A percentile compares a stretch with the other conserved stretches of the same genome.
Conservation (phyloP, 306 rosid species). For the Sechiopsis laciniata region DNA sequence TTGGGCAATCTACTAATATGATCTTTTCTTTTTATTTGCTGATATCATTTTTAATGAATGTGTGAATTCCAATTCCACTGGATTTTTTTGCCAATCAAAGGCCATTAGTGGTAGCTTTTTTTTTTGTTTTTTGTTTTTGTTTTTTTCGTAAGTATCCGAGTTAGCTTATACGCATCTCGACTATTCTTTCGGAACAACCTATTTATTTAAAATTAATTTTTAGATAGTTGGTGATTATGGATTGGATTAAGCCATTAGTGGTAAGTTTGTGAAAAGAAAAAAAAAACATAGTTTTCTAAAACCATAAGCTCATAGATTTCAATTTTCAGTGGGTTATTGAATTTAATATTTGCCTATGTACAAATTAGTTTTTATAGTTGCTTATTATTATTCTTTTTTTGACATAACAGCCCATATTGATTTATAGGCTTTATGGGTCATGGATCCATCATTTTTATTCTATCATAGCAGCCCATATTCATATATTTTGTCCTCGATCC, state of each 20-base stretch:
- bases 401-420: neutral
- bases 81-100: neutral
- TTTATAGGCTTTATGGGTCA: neutral
- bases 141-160: too few species aligned
- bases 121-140: too few species aligned
- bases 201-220: too few species aligned
- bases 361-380: too few species aligned
- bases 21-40: neutral
- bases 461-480: neutral
- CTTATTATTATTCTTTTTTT: too few species aligned
- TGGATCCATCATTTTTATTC: neutral
- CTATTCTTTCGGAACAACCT: too few species aligned
- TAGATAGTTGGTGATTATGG: too few species aligned
- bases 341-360: too few species aligned
- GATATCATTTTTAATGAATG: neutral
- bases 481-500: neutral
- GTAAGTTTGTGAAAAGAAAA: neutral
- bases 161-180: too few species aligned
- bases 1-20: neutral
- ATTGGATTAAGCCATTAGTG: neutral
- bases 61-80: slow-evolving; percentile 1
- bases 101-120: neutral
- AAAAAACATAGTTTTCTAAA: neutral
- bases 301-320: neutral
- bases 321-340: neutral